Conservation (phyloP, 2,329 filamentous ascomycete genomes). For the Emydomyces testavorans region DNA sequence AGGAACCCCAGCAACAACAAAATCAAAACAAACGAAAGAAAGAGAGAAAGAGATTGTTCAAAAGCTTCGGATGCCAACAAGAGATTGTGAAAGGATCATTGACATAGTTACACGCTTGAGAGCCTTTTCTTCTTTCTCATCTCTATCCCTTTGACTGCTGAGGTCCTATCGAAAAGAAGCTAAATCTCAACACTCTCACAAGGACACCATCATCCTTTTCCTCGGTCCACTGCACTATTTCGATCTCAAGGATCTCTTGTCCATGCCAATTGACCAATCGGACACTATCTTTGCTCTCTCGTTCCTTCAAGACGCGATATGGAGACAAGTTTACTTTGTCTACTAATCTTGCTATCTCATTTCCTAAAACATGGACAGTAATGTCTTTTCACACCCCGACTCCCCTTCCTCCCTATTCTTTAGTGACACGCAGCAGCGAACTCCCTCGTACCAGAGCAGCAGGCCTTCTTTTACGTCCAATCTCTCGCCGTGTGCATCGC, state of each 20-base stretch:
- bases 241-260: neutral
- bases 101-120: neutral
- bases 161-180: too few relatives aligned
- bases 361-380: slow-evolving; percentile 10
- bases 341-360: slow-evolving; percentile 6
- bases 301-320: slow-evolving; percentile 6
- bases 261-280: slow-evolving; percentile 9
- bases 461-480: slow-evolving; percentile 10
- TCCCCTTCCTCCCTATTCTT: neutral
- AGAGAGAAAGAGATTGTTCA: neutral
- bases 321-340: slow-evolving; percentile 4
- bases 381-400: neutral
- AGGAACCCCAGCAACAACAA: slow-evolving; percentile 4
- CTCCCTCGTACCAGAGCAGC: slow-evolving; percentile 5
- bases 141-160: too few relatives aligned
- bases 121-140: neutral
- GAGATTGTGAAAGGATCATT: neutral
- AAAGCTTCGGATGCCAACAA: neutral
- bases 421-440: slow-evolving; percentile 2
- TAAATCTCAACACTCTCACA: neutral
- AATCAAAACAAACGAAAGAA: neutral
- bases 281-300: neutral
- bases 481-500: slow-evolving; percentile 14
- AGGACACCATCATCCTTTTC: neutral
- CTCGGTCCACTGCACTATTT: slow-evolving; percentile 5